Evolutionary conservation across 306 rosid genomes (phyloP).

Genomic region (Dalbergia cochinchinensis): DNA sequence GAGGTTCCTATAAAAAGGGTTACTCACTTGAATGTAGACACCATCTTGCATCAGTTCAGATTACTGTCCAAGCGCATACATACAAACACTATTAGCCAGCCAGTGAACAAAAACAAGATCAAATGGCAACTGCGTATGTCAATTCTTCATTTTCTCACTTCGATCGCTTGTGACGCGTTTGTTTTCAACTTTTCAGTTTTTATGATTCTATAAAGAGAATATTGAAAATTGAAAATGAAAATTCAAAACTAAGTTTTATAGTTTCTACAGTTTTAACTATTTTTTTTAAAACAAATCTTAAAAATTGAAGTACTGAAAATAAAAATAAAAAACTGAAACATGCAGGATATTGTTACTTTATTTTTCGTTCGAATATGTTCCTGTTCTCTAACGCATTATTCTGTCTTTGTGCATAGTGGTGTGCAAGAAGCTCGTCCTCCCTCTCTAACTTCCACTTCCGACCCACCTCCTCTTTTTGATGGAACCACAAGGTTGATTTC

Average conservation of each 20-base stretch:
- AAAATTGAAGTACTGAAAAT: no score
- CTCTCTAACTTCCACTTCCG: slow-evolving; percentile 61
- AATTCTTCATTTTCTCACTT: not conserved
- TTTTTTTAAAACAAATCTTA: no score
- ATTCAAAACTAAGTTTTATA: no score
- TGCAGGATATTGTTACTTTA: not conserved
- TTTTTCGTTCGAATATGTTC: not conserved
- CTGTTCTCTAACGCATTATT: not conserved
- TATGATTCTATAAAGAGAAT: no score
- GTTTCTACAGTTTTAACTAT: no score
- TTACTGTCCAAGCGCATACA: no score
- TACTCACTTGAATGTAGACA: not conserved
- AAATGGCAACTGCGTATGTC: slow-evolving; percentile 46
- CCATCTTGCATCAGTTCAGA: not conserved
- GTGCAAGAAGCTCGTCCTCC: slow-evolving; percentile 56
- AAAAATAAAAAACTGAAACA: no score
- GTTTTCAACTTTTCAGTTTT: no score
- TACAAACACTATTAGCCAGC: not conserved
- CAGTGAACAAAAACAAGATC: not conserved
- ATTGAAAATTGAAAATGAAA: no score
- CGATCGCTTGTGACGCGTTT: not conserved
- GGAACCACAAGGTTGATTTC: slow-evolving; percentile 79
- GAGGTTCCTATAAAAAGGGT: not conserved
- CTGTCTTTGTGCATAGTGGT: slow-evolving; percentile 35
- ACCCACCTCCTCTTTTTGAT: slow-evolving; percentile 79